A percentile compares a stretch with the other conserved stretches of the same genome.
Conservation (phyloP, 345 rosid species). For the Salix caprea region DNA sequence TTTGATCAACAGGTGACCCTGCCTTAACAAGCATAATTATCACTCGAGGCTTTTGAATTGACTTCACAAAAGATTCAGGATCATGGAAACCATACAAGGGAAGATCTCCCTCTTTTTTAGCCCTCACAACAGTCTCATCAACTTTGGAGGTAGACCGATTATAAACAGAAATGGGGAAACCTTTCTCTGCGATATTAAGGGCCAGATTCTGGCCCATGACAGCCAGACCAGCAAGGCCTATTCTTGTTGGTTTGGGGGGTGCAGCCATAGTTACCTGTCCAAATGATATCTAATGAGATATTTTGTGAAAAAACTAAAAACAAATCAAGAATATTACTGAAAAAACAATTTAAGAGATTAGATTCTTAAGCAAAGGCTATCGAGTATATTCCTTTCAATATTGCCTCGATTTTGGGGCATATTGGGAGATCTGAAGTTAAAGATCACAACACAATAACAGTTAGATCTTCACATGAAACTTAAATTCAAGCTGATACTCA, state of each 20-base stretch:
- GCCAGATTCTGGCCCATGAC: constrained; percentile 99
- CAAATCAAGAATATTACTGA: not conserved
- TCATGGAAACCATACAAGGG: constrained; percentile 82
- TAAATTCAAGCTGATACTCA: not conserved
- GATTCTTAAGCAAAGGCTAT: not conserved
- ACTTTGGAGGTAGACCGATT: constrained; percentile 86
- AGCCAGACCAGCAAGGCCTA: constrained; percentile 92
- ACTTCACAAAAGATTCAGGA: constrained; percentile 70
- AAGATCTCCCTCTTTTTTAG: constrained; percentile 76
- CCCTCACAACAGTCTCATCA: constrained; percentile 85
- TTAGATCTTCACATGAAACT: not conserved
- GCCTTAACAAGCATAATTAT: constrained; percentile 96
- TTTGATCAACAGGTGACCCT: constrained; percentile 87
- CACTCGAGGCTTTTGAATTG: constrained; percentile 86
- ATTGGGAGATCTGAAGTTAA: not conserved
- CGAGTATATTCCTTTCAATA: not conserved
- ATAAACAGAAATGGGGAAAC: constrained; percentile 92
- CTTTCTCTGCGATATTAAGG: constrained; percentile 90
- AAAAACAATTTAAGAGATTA: not conserved
- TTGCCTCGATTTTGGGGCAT: not conserved
- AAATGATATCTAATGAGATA: constrained; percentile 16
- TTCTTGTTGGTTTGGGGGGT: constrained; percentile 52
- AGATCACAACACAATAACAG: not conserved
- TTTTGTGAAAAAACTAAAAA: not conserved
- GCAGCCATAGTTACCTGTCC: constrained; percentile 53